Evolutionary conservation across 2,329 filamentous ascomycete species (phyloP), one percentile per base, ranked within the genome.

Genomic region (Beauveria pseudobassiana): DNA sequence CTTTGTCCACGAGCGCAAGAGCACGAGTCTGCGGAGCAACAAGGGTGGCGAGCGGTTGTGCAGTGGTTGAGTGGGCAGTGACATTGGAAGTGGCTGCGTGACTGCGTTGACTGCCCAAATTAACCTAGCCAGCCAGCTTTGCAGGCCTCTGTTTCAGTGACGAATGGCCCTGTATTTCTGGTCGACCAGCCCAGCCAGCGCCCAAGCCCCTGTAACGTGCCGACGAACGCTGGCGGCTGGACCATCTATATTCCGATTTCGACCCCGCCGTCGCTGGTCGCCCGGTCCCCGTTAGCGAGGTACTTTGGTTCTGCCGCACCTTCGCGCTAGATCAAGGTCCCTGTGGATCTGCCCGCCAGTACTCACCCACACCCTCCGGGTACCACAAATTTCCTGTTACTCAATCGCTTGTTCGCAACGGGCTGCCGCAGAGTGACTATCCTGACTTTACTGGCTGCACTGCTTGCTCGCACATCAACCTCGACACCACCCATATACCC

Each of bases 311-410:
- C 22, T 4, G 22, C 55, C 20, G 42, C 49, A n/a, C n/a, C 2
- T 1, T n/a, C n/a, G 2, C 10, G 34, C 38, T 4, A 52, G 28
- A 9, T 55, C 42, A 62, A 56, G 46, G 50, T 56, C 56, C 24
- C 45, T 50, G 43, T 55, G 51, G 51, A 61, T 51, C 59, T 61
- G 30, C 45, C 59, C 63, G 42, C 52, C 49, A 42, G 40, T 22
- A 40, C 58, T n/a, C 58, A 53, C 38, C 38, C 7, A 40, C 24
- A 53, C 49, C 58, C 58, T 59, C 58, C 50, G 49, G 49, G 55
- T 58, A 48, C 49, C 49, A 54, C 71, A 73, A 75, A 75, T 73
- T 74, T 75, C 71, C 69, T 74, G 75, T 77, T 76, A 78, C 74
- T 77, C 69, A 71, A 69, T 59, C 50, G 56, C 55, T 28, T 45